Evolutionary conservation across 2,329 filamentous ascomycete genomes (phyloP), one percentile per base, ranked within the genome.

Genomic region (Diaporthe longicolla): DNA sequence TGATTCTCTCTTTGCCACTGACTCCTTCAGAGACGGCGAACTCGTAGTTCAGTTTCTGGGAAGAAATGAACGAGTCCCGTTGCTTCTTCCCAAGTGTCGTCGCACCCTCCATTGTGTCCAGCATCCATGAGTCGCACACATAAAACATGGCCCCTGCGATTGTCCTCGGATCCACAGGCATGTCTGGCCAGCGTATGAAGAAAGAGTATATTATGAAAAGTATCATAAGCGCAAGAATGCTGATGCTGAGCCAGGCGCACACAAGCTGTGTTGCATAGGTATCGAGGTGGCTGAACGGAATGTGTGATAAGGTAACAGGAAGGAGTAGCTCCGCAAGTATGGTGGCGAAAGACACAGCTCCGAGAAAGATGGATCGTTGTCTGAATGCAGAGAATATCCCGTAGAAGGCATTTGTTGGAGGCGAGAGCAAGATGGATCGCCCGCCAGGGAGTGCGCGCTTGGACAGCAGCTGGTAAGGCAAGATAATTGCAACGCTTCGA

Each of bases 221-320:
- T 15, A 84, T 75, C 83, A 85, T 85, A 24, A 83, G 54, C 26
- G 76, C 73, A 35, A 85, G 76, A 21, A 83, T 81, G 2, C 77
- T 78, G 13, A 83, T 79, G 26, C 80, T 76, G 29, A 81, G 55
- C 77, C 80, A 83, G 19, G 79, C 80, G 74, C 82, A 83, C 26
- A 83, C 77, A 7, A 75, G 71, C 48, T 80, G 80, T 1, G 82
- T 79, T 3, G 80, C 71, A 43, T 77, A 82, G 8, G 82, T 83
- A 75, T 83, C 81, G 26, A 81, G 82, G 15, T 82, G 77, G 1
- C 80, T 81, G 76, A 80, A 85, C 0, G 82, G 83, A 17, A 85
- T 79, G 72, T 84, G 84, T 76, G 81, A 78, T 0, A 86, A 80
- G 48, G 83, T 80, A 35, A 85, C 78, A 2, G 83, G 82, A 24